Evolutionary conservation across 352 stramenopile genomes (phyloP).

Genomic region (Globisporangium lucens): DNA sequence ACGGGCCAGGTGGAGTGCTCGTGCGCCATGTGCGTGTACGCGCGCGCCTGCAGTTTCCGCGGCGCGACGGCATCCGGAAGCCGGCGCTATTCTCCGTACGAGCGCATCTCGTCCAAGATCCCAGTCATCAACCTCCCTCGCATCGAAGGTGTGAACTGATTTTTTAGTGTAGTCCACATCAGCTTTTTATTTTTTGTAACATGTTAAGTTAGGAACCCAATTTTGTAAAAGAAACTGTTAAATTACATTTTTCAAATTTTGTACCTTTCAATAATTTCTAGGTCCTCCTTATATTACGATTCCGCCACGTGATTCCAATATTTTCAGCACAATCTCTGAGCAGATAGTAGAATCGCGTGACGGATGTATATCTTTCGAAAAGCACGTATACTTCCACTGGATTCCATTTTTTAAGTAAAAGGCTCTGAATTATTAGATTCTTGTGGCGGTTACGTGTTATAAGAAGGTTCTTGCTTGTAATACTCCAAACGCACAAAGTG

Average conservation of each 20-base stretch:
- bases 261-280: too few relatives aligned
- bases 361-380: too few relatives aligned
- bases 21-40: constrained; percentile 29
- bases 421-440: too few relatives aligned
- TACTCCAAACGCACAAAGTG: too few relatives aligned
- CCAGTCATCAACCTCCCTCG: constrained; percentile 51
- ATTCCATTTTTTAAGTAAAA: too few relatives aligned
- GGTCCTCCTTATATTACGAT: too few relatives aligned
- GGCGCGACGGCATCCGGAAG: background rate
- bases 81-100: constrained; percentile 35
- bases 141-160: constrained; percentile 66
- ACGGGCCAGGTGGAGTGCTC: constrained; percentile 49
- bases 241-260: background rate
- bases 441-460: too few relatives aligned
- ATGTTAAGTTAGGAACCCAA: constrained; percentile 12
- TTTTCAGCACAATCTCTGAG: too few relatives aligned
- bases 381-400: too few relatives aligned
- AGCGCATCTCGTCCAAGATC: constrained; percentile 51
- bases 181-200: background rate
- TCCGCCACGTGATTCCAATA: too few relatives aligned
- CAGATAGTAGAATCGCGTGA: too few relatives aligned
- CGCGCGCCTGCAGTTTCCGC: background rate
- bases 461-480: too few relatives aligned
- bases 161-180: background rate
- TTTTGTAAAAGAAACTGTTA: constrained; percentile 1